Conservation (phyloP, 495 filamentous ascomycete species). For the Penicillium cinerascens region DNA sequence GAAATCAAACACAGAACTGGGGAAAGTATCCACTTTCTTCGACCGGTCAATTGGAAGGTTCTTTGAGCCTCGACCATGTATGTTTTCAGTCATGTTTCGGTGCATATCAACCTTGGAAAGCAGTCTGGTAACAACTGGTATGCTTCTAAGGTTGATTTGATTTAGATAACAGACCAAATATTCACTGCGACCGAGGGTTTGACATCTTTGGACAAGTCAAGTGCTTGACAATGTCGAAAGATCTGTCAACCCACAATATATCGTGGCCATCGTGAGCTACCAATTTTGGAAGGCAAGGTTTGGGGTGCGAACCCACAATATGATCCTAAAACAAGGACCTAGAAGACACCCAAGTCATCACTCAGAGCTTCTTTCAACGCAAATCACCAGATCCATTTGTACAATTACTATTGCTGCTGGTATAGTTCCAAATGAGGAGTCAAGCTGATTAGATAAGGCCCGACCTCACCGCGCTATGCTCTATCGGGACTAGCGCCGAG, state of each 20-base stretch:
- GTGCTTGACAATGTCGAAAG: too few species aligned
- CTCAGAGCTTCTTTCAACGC: not conserved
- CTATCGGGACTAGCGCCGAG: slow-evolving; percentile 31
- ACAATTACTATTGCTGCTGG: not conserved
- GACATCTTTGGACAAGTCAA: too few species aligned
- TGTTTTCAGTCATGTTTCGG: not conserved
- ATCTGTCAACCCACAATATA: too few species aligned
- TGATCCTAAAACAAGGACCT: not conserved
- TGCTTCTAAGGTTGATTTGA: not conserved
- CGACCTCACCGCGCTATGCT: slow-evolving; percentile 24
- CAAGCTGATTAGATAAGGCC: slow-evolving; percentile 41
- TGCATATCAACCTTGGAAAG: not conserved
- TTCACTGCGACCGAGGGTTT: not conserved
- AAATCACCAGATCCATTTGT: not conserved
- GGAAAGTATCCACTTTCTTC: not conserved
- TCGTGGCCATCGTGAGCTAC: too few species aligned
- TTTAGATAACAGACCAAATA: not conserved
- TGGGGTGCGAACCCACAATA: not conserved
- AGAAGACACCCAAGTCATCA: not conserved
- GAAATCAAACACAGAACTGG: not conserved
- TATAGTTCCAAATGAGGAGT: not conserved
- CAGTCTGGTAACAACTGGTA: not conserved
- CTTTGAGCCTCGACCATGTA: not conserved
- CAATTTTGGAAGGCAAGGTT: not conserved
- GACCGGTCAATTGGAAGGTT: not conserved